phyloP scores from a whole-genome alignment of 2,329 filamentous ascomycete genomes.

The Fusarium avenaceum region DNA sequence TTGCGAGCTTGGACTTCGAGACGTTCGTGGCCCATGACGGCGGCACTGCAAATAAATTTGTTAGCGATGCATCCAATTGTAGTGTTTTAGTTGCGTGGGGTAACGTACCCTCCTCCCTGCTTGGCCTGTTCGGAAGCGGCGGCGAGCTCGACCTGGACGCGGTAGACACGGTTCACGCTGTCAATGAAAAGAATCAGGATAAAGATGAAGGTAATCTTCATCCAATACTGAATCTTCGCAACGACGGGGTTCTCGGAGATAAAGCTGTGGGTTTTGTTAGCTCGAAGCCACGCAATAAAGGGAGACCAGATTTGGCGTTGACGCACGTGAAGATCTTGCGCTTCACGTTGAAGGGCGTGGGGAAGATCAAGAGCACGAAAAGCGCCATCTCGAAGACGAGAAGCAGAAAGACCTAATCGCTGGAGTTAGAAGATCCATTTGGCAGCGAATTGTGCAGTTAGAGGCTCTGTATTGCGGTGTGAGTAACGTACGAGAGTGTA shows the following conservation, averaged over 20 bases:
- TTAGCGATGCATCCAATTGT: conserved; percentile 39
- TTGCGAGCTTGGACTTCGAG: conserved; percentile 99
- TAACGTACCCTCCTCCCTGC: conserved; percentile 63
- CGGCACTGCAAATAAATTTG: conserved; percentile 58
- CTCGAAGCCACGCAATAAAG: background rate
- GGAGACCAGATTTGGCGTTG: background rate
- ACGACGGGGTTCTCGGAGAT: conserved; percentile 88
- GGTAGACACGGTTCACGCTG: conserved; percentile 95
- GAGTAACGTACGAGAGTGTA: conserved; percentile 64
- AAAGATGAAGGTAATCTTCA: conserved; percentile 99
- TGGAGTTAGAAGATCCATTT: conserved; percentile 38
- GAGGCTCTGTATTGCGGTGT: conserved; percentile 2
- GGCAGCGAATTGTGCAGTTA: background rate
- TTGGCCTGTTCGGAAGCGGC: conserved; percentile 72
- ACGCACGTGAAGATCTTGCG: conserved; percentile 83
- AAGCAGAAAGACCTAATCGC: conserved; percentile 80
- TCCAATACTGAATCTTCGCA: conserved; percentile 94
- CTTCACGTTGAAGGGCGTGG: conserved; percentile 88
- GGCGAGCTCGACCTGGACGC: conserved; percentile 90
- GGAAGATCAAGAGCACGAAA: conserved; percentile 84
- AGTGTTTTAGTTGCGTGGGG: conserved; percentile 1
- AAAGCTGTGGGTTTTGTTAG: conserved; percentile 70
- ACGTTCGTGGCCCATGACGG: conserved; percentile 89
- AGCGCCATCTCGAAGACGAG: conserved; percentile 86
- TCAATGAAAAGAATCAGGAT: conserved; percentile 98